Conservation (phyloP, 2,329 filamentous ascomycete species). For the Pyricularia grisea region DNA sequence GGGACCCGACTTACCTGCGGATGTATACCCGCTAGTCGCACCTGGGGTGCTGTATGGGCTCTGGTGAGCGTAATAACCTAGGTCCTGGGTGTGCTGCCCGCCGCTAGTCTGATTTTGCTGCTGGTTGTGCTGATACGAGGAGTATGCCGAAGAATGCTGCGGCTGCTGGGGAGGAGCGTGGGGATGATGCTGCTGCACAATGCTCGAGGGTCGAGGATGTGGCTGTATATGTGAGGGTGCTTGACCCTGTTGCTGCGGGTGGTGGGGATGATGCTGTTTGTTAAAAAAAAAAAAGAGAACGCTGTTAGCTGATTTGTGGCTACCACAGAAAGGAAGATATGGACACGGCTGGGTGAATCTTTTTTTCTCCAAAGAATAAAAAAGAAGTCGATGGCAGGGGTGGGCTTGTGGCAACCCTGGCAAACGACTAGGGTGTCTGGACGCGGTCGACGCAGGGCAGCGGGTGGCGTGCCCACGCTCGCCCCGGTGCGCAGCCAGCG, state of each 20-base stretch:
- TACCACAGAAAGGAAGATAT: constrained; percentile 6
- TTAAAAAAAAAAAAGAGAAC: constrained; percentile 24
- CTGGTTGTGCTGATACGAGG: constrained; percentile 45
- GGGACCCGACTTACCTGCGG: constrained; percentile 58
- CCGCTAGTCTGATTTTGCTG: constrained; percentile 59
- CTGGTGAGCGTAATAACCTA: constrained; percentile 69
- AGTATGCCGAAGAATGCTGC: constrained; percentile 58
- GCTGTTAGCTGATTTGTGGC: constrained; percentile 3
- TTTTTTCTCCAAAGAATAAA: constrained; percentile 30
- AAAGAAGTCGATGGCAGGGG: constrained; percentile 1
- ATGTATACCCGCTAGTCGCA: constrained; percentile 74
- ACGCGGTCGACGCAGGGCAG: constrained; percentile 27
- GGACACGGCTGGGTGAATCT: constrained; percentile 33
- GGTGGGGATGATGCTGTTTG: constrained; percentile 70
- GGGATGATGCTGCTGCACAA: constrained; percentile 62
- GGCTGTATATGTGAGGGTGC: constrained; percentile 57
- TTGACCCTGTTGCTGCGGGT: constrained; percentile 64
- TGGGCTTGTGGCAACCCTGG: constrained; percentile 8
- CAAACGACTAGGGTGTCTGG: constrained; percentile 38
- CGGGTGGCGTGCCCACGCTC: background rate
- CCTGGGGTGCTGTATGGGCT: constrained; percentile 78
- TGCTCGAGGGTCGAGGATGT: constrained; percentile 61
- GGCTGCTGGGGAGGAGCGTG: constrained; percentile 51
- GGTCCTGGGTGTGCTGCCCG: constrained; percentile 56
- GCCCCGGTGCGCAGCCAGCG: background rate